Evolutionary conservation across 257 asterid species (phyloP), one percentile per base, ranked within the genome.

Genomic region (Nicotiana attenuata): DNA sequence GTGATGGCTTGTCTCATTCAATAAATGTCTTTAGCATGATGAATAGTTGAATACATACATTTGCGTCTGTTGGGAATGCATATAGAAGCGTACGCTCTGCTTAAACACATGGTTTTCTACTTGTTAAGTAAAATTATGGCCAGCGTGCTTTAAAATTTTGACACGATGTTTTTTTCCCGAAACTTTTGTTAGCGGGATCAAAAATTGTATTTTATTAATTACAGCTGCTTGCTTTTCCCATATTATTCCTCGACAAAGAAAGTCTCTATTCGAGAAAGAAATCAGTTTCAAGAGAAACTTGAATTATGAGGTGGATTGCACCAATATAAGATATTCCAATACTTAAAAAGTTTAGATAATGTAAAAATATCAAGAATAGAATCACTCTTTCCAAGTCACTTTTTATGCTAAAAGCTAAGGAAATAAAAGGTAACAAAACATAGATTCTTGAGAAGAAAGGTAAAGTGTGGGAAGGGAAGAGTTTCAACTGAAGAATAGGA

Each of bases 321-420:
- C 41, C 41, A 50, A 19, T 7, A 16, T 24, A 47, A 22, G 61
- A 56, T 17, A 56, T 0, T 52, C 13, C 19, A 52, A 52, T 52
- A 14, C 57, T 52, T 52, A 52, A 14, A 52, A 52, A 3, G 19
- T 14, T 11, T 5, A 47, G 63, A 75, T 75, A 73, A 73, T 50
- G 61, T 24, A 50, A 50, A 73, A 73, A 73, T 71, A 75, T 47
- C 24, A 75, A 75, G 79, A 75, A 75, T 75, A 75, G 79, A 75
- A 50, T 75, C 79, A 50, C 63, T 75, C 4, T 11, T 64, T 64
- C 1, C 29, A 17, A 5, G n/a, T 63, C 41, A 73, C 22, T 73
- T 45, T 45, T 73, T 73, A 22, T 45, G 38, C 38, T 38, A 69
- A 69, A 69, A 69, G 31, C 57, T 22, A 71, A 24, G 38, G 22